phyloP scores from a whole-genome alignment of 192 early-diverging fungal genomes.

The Podila verticillata region DNA sequence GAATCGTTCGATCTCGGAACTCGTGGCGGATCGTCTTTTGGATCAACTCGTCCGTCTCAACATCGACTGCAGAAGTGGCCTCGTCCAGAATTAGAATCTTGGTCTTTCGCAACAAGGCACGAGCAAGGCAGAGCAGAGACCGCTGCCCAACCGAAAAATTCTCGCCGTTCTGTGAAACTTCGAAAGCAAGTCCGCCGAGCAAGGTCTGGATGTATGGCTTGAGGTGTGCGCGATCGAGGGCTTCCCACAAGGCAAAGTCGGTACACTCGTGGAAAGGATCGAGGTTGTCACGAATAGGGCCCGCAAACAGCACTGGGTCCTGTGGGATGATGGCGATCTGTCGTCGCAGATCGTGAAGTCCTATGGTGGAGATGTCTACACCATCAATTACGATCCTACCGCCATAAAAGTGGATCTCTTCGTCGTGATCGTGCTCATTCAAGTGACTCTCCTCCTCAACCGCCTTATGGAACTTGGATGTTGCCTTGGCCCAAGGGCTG shows the following conservation, averaged over 20 bases:
- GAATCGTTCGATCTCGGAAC: slow-evolving; percentile 79
- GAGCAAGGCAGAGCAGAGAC: slow-evolving; percentile 75
- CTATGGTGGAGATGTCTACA: slow-evolving; percentile 69
- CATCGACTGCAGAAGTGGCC: slow-evolving; percentile 74
- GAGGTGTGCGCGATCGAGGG: slow-evolving; percentile 74
- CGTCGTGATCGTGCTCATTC: slow-evolving; percentile 54
- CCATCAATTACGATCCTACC: slow-evolving; percentile 68
- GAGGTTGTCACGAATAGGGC: slow-evolving; percentile 64
- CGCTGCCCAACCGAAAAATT: slow-evolving; percentile 89
- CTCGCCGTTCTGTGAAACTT: slow-evolving; percentile 77
- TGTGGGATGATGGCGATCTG: slow-evolving; percentile 83
- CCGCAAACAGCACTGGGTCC: slow-evolving; percentile 77
- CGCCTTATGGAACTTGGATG: slow-evolving; percentile 9
- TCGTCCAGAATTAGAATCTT: slow-evolving; percentile 59
- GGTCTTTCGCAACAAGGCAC: slow-evolving; percentile 72
- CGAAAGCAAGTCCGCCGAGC: slow-evolving; percentile 71
- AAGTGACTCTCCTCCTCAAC: slow-evolving; percentile 74
- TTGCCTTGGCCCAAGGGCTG: slow-evolving; percentile 63
- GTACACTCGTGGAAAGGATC: slow-evolving; percentile 63
- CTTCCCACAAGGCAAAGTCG: slow-evolving; percentile 72
- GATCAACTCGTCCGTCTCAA: slow-evolving; percentile 85
- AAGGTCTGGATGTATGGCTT: slow-evolving; percentile 67
- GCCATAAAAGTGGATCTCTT: background rate
- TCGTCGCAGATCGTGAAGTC: slow-evolving; percentile 62
- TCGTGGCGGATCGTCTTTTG: slow-evolving; percentile 85